A percentile compares a stretch with the other conserved stretches of the same genome.
Conservation (phyloP, 306 rosid genomes). For the Sicyos edulis region DNA sequence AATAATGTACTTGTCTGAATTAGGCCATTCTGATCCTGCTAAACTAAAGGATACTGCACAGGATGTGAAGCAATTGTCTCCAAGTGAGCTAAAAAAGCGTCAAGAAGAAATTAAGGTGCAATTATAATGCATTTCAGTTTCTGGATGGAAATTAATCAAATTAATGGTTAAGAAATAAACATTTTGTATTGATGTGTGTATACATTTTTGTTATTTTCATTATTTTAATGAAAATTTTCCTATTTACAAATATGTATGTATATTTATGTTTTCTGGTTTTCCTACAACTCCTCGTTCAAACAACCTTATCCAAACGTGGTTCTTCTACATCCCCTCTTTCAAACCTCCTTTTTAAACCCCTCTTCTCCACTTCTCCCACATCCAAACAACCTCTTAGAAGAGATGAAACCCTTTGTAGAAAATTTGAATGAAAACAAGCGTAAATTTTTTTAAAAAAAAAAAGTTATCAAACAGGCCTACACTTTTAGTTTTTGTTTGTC, state of each 20-base stretch:
- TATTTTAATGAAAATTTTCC: neutral
- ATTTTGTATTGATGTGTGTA: neutral
- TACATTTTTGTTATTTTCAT: neutral
- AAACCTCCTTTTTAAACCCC: too few relatives aligned
- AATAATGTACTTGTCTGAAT: slow-evolving; percentile 12
- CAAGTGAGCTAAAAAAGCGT: slow-evolving; percentile 46
- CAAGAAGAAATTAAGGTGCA: slow-evolving; percentile 64
- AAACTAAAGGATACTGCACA: slow-evolving; percentile 59
- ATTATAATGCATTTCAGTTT: neutral
- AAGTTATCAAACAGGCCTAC: too few relatives aligned
- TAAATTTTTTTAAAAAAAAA: too few relatives aligned
- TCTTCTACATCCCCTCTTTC: too few relatives aligned
- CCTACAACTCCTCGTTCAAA: too few relatives aligned
- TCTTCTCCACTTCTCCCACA: too few relatives aligned
- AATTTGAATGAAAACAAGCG: too few relatives aligned
- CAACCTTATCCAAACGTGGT: too few relatives aligned
- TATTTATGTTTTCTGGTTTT: neutral
- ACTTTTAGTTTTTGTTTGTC: neutral
- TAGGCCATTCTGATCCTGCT: slow-evolving; percentile 79
- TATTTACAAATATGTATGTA: neutral
- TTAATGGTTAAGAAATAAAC: neutral
- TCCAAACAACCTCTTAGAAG: too few relatives aligned
- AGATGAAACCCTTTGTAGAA: too few relatives aligned
- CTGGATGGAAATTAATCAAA: slow-evolving; percentile 15
- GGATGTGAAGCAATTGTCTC: slow-evolving; percentile 38